Base-by-base conservation (phyloP, 768 basidiomycete species). In the Tephrocybe sp. region DNA sequence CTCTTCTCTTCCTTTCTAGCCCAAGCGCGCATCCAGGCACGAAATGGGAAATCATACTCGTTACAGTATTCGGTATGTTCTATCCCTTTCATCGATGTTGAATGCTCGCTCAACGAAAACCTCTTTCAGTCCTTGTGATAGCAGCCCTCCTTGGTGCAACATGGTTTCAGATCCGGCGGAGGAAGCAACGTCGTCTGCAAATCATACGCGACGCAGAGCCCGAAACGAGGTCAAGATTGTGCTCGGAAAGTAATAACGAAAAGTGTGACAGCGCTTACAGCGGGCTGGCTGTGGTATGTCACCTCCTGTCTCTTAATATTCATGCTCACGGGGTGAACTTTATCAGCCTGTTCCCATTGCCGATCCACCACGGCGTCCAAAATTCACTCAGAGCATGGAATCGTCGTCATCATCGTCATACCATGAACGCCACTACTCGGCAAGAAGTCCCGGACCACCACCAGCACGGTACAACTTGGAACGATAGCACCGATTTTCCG, bases 1-100 rank as follows among this genome's bases (percentile, higher is more conserved):
- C 31, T 44, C 45, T 35, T 33, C 23, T 33, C 9, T 30, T 17
- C 6, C 39, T 36, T 44, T 35, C 10, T 26, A 74, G 72, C 45
- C 62, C 68, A 11, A 55, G 55, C 26, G 66, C 65, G 1, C 70
- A 72, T 53, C 58, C 73, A 17, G 65, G 68, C 4, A 39, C 59
- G n/a, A 60, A 65, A 39, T 73, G 72, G 72, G 72, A 74, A 53
- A 64, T 68, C 14, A 71, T 67, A 9, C 58, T 74, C 22, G 58
- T 70, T 31, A 62, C 63, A 9, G 55, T 70, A 10, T 66, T 70
- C 45, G 45, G 73, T 73, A 44, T 53, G 71, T 63, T 45, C 20
- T 19, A 10, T n/a, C 19, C 22, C 23, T 26, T 39, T 19, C 1
- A 4, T 16, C 14, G 12, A 35, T 16, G 12, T 43, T 30, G 20